phyloP scores from a whole-genome alignment of 1,139 yeast species.

The Yamadazyma blattariae region DNA sequence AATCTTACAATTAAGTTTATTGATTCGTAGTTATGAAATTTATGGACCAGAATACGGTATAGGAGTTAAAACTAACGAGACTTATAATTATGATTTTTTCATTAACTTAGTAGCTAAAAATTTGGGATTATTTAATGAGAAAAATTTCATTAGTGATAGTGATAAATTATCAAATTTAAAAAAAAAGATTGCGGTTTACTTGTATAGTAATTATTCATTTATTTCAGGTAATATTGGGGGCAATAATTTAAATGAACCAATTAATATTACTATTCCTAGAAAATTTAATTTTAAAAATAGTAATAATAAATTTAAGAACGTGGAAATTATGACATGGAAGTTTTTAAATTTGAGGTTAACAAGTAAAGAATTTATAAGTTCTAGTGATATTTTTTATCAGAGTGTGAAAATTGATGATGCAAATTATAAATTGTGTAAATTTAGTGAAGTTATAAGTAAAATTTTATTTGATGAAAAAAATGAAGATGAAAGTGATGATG shows the following conservation, averaged over 20 bases:
- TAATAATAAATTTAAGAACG: conserved; percentile 1
- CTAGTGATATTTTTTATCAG: neutral
- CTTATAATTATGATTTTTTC: conserved; percentile 32
- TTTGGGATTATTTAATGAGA: conserved; percentile 6
- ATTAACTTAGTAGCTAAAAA: conserved; percentile 1
- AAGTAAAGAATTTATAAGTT: neutral
- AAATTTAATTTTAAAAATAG: neutral
- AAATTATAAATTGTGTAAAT: neutral
- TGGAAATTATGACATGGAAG: conserved; percentile 2
- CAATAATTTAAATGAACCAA: neutral
- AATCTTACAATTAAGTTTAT: conserved; percentile 8
- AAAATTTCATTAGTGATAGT: conserved; percentile 2
- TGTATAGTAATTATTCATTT: conserved; percentile 3
- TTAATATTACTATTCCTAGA: conserved; percentile 3
- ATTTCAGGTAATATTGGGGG: conserved; percentile 1
- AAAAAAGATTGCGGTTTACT: conserved; percentile 3
- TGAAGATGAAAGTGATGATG: neutral
- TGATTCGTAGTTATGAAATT: conserved; percentile 6
- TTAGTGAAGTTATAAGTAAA: neutral
- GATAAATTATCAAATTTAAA: conserved; percentile 4
- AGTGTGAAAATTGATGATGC: neutral
- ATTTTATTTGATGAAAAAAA: neutral
- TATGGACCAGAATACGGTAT: conserved; percentile 9
- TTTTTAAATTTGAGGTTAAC: neutral
- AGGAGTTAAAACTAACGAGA: conserved; percentile 47